Conservation (phyloP, 2,329 filamentous ascomycete genomes). For the Pseudopithomyces maydicus region DNA sequence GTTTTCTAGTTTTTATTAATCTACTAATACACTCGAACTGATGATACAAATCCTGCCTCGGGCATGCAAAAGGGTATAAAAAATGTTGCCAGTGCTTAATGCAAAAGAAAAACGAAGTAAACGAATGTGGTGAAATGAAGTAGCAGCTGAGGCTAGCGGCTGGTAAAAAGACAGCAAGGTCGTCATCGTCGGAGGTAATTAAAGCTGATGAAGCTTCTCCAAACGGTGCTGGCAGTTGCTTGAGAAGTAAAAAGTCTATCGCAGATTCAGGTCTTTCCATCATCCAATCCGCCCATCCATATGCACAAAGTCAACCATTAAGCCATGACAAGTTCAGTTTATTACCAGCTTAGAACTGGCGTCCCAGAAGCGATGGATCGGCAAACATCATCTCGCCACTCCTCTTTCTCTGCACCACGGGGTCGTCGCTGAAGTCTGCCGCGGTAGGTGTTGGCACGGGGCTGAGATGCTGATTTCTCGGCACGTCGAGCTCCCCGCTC, state of each 20-base stretch:
- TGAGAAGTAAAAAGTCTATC: conserved; percentile 3
- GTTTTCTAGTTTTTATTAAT: not conserved
- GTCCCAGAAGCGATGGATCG: conserved; percentile 22
- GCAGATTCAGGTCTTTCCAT: not conserved
- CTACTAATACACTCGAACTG: not conserved
- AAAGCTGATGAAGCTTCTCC: not conserved
- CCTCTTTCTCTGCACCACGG: conserved; percentile 20
- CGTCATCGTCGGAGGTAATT: not conserved
- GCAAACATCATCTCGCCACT: conserved; percentile 28
- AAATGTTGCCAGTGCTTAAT: not conserved
- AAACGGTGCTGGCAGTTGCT: not conserved
- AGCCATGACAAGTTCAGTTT: conserved; percentile 1
- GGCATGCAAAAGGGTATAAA: conserved; percentile 1
- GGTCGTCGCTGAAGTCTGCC: conserved; percentile 17
- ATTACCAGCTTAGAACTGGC: conserved; percentile 14
- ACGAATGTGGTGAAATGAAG: not conserved
- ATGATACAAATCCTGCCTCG: not conserved
- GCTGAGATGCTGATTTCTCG: conserved; percentile 16
- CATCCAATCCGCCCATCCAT: not conserved
- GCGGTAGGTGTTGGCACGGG: conserved; percentile 7
- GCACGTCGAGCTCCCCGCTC: conserved; percentile 25
- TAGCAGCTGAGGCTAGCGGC: not conserved
- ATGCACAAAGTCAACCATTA: conserved; percentile 11
- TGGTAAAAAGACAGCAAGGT: not conserved
- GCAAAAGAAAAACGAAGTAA: not conserved